phyloP scores from a whole-genome alignment of 2,329 filamentous ascomycete species.

The Aspergillus japonicus region DNA sequence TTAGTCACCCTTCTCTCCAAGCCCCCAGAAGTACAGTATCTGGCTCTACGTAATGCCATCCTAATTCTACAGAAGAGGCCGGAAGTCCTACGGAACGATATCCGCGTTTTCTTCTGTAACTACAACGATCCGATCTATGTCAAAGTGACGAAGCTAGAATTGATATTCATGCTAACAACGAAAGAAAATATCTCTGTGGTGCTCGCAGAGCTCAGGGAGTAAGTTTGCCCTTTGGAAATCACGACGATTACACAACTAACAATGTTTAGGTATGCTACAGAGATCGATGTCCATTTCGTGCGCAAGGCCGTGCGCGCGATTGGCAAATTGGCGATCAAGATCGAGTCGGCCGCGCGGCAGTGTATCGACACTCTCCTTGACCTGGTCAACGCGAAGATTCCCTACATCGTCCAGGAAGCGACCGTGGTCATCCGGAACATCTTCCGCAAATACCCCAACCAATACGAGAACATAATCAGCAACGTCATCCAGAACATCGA shows the following conservation, averaged over 20 bases:
- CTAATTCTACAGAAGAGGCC: slow-evolving; percentile 90
- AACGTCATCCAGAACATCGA: slow-evolving; percentile 95
- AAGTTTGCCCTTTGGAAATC: slow-evolving; percentile 25
- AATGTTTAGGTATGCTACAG: slow-evolving; percentile 70
- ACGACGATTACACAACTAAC: slow-evolving; percentile 9
- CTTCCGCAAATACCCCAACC: slow-evolving; percentile 97
- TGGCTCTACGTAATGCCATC: slow-evolving; percentile 88
- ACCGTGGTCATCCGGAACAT: slow-evolving; percentile 99
- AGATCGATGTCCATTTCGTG: slow-evolving; percentile 98
- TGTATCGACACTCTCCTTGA: slow-evolving; percentile 94
- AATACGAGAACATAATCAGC: slow-evolving; percentile 96
- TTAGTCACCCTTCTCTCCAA: slow-evolving; percentile 93
- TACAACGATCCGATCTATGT: slow-evolving; percentile 99
- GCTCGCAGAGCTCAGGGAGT: slow-evolving; percentile 88
- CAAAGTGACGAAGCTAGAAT: slow-evolving; percentile 96
- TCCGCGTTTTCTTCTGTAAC: slow-evolving; percentile 99
- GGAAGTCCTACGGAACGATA: slow-evolving; percentile 92
- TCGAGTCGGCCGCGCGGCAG: slow-evolving; percentile 83
- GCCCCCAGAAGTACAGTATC: slow-evolving; percentile 96
- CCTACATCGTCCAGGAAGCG: slow-evolving; percentile 97
- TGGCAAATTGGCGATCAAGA: slow-evolving; percentile 97
- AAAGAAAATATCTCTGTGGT: slow-evolving; percentile 96
- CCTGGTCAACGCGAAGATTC: slow-evolving; percentile 94
- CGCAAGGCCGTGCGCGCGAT: slow-evolving; percentile 97
- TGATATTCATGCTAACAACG: slow-evolving; percentile 98